These are phyloP conservation scores for Candida easanensis DNA, from an alignment of 805 yeast genomes.

Conservation along the genomic window DNA sequence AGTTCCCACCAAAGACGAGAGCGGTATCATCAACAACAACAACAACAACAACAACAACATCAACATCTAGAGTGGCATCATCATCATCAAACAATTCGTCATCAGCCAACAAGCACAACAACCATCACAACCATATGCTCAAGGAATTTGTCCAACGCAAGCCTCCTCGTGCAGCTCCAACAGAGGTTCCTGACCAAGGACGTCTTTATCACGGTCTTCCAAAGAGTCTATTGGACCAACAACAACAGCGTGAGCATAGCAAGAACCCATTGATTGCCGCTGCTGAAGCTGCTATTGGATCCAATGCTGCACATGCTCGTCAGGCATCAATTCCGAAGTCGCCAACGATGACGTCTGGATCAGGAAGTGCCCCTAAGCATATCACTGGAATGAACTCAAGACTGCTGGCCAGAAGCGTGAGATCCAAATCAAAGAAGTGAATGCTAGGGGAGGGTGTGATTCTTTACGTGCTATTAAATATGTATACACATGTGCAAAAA, in stretches of 20 bases:
- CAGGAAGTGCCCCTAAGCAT: slow-evolving; percentile 21
- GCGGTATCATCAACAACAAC: slow-evolving; percentile 1
- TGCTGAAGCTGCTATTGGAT: slow-evolving; percentile 24
- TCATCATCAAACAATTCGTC: background rate
- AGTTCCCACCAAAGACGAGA: background rate
- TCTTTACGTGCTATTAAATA: no score
- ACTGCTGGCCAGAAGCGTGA: slow-evolving; percentile 50
- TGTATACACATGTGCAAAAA: no score
- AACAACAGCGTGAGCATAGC: background rate
- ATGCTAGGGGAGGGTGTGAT: no score
- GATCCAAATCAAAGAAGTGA: slow-evolving; percentile 18
- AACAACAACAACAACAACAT: background rate
- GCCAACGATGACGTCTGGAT: background rate
- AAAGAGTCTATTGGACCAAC: slow-evolving; percentile 1
- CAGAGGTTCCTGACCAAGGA: slow-evolving; percentile 30
- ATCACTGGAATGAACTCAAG: slow-evolving; percentile 61
- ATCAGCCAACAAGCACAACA: slow-evolving; percentile 1
- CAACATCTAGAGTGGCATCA: slow-evolving; percentile 1
- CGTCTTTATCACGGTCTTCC: slow-evolving; percentile 36
- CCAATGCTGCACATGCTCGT: slow-evolving; percentile 2
- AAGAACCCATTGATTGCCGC: slow-evolving; percentile 24
- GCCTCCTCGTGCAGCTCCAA: slow-evolving; percentile 11
- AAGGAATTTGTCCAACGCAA: slow-evolving; percentile 33
- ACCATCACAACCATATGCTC: slow-evolving; percentile 27
- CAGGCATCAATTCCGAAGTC: background rate